Percentiles rank a stretch among this genome's conserved stretches.
Conservation (phyloP, 2,329 filamentous ascomycete genomes). For the Epichloe uncinata region DNA sequence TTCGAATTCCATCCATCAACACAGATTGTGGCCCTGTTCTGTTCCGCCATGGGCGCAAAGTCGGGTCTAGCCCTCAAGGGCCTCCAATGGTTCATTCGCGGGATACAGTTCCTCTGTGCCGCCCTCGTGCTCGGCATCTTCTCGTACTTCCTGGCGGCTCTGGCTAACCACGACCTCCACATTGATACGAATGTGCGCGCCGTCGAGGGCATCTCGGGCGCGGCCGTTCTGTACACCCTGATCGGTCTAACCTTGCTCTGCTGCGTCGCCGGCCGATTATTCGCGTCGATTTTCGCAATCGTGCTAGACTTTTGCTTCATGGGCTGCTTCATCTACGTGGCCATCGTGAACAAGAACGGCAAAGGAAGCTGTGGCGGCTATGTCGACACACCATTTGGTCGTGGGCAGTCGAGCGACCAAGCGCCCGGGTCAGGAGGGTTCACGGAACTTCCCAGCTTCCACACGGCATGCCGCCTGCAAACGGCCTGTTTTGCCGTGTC, state of each 20-base stretch:
- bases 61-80: slow-evolving; percentile 47
- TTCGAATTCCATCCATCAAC: too few relatives aligned
- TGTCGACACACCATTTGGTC: slow-evolving; percentile 57
- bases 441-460: slow-evolving; percentile 32
- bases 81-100: slow-evolving; percentile 57
- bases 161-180: slow-evolving; percentile 47
- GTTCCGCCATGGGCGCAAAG: slow-evolving; percentile 15
- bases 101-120: slow-evolving; percentile 59
- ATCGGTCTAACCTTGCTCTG: slow-evolving; percentile 62
- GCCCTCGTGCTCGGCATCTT: slow-evolving; percentile 65
- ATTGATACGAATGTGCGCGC: slow-evolving; percentile 57
- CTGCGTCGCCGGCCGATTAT: slow-evolving; percentile 59
- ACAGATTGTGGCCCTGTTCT: too few relatives aligned
- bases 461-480: slow-evolving; percentile 56
- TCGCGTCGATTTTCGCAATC: slow-evolving; percentile 62
- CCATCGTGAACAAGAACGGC: slow-evolving; percentile 58
- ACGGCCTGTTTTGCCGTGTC: slow-evolving; percentile 65
- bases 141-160: slow-evolving; percentile 70
- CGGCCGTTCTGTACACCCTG: slow-evolving; percentile 60
- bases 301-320: slow-evolving; percentile 65
- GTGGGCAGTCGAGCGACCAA: slow-evolving; percentile 39
- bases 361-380: slow-evolving; percentile 46
- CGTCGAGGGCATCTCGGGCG: slow-evolving; percentile 66
- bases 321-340: slow-evolving; percentile 70
- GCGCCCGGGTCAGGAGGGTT: slow-evolving; percentile 35